Conservation (phyloP, 2,329 filamentous ascomycete species). For the Monilinia fructicola region DNA sequence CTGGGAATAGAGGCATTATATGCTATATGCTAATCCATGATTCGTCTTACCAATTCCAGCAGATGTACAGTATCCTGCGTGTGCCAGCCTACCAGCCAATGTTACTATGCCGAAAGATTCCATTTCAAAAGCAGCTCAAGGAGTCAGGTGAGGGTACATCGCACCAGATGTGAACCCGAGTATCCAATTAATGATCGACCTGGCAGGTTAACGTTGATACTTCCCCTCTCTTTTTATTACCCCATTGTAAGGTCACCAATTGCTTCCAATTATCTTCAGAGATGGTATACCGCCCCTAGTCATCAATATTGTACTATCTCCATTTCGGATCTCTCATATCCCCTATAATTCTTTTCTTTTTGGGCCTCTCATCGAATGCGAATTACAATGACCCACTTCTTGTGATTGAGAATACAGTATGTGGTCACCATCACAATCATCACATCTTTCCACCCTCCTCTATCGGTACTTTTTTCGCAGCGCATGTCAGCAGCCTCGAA, state of each 20-base stretch:
- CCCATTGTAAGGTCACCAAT: conserved; percentile 18
- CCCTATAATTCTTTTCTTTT: conserved; percentile 6
- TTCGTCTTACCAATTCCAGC: conserved; percentile 17
- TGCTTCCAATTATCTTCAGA: conserved; percentile 19
- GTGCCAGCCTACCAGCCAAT: conserved; percentile 13
- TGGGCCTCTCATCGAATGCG: not conserved
- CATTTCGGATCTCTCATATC: conserved; percentile 8
- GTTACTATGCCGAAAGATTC: conserved; percentile 11
- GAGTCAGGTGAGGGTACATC: conserved; percentile 20
- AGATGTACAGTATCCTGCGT: conserved; percentile 9
- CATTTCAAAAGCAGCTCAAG: conserved; percentile 4
- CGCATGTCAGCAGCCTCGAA: conserved; percentile 19
- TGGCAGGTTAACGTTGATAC: conserved; percentile 15
- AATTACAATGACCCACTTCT: conserved; percentile 20
- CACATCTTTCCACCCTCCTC: conserved; percentile 12
- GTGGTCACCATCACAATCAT: conserved; percentile 23
- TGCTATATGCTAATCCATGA: conserved; percentile 12
- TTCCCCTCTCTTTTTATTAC: conserved; percentile 18
- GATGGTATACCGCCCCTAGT: conserved; percentile 1
- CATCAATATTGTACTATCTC: conserved; percentile 7
- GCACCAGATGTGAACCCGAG: conserved; percentile 15
- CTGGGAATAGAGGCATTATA: conserved; percentile 19
- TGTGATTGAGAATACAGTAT: conserved; percentile 20
- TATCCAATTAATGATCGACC: conserved; percentile 22
- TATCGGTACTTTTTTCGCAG: conserved; percentile 1